Conservation (phyloP, 169 alveolate genomes). For the Plasmodium gonderi region DNA sequence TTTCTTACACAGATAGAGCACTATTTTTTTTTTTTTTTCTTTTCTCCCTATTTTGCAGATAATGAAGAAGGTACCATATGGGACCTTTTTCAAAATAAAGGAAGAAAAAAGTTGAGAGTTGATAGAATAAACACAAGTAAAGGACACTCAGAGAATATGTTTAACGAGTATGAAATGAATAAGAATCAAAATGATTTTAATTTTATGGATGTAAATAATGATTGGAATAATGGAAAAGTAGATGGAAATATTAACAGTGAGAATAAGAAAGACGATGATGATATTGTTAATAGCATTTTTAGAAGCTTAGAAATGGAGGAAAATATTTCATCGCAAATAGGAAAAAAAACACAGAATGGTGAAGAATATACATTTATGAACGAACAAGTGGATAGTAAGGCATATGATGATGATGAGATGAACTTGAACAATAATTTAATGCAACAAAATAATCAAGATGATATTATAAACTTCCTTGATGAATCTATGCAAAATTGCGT, state of each 20-base stretch:
- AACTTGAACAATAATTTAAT: too few species aligned
- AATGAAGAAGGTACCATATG: neutral
- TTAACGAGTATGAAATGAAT: neutral
- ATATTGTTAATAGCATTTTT: conserved; percentile 13
- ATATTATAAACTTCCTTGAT: conserved; percentile 16
- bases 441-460: conserved; percentile 21
- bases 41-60: too few species aligned
- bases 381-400: too few species aligned
- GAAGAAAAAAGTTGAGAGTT: neutral
- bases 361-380: too few species aligned
- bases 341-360: neutral
- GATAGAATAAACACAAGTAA: neutral
- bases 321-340: neutral
- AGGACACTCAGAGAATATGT: neutral
- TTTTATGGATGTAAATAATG: neutral
- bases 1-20: too few species aligned
- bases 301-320: conserved; percentile 3
- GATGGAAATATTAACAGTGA: neutral
- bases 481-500: neutral
- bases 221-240: neutral
- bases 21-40: too few species aligned
- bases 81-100: neutral
- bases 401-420: too few species aligned
- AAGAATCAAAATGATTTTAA: neutral
- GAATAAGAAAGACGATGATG: conserved; percentile 2